Evolutionary conservation across 2,329 filamentous ascomycete species (phyloP).

Genomic region (Chaetomiaceae sp.): DNA sequence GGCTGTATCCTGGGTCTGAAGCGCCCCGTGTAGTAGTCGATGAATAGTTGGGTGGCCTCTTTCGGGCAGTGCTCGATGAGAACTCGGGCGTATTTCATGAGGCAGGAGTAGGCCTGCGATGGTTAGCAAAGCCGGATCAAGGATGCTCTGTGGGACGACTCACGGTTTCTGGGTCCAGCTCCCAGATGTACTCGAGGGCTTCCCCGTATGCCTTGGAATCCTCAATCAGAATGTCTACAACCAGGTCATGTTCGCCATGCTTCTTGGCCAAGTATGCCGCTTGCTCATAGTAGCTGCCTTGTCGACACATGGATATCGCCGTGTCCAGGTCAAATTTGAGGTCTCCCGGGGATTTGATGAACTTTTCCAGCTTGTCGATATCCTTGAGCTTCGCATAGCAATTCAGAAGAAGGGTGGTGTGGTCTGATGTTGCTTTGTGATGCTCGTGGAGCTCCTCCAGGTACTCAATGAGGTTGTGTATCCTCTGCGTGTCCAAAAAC

Average conservation of each 20-base stretch:
- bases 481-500: conserved; percentile 93
- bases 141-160: conserved; percentile 30
- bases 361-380: conserved; percentile 89
- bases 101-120: conserved; percentile 69
- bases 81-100: conserved; percentile 94
- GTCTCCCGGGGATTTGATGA: conserved; percentile 92
- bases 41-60: conserved; percentile 80
- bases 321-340: conserved; percentile 96
- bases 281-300: conserved; percentile 95
- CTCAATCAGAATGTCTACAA: conserved; percentile 93
- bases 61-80: conserved; percentile 80
- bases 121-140: conserved; percentile 32
- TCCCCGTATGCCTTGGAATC: conserved; percentile 88
- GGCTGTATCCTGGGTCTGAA: conserved; percentile 69
- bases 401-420: conserved; percentile 90
- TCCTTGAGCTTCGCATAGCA: conserved; percentile 98
- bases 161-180: conserved; percentile 72
- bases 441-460: conserved; percentile 94
- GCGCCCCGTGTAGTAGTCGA: conserved; percentile 87
- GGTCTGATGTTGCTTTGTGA: conserved; percentile 86
- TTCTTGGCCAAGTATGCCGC: conserved; percentile 92
- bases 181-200: conserved; percentile 87
- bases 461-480: conserved; percentile 96
- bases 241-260: conserved; percentile 87
- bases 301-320: conserved; percentile 93